These are phyloP conservation scores for Mortierella polycephala DNA, from an alignment of 371 early-diverging fungal species.

Conservation along the genomic window DNA sequence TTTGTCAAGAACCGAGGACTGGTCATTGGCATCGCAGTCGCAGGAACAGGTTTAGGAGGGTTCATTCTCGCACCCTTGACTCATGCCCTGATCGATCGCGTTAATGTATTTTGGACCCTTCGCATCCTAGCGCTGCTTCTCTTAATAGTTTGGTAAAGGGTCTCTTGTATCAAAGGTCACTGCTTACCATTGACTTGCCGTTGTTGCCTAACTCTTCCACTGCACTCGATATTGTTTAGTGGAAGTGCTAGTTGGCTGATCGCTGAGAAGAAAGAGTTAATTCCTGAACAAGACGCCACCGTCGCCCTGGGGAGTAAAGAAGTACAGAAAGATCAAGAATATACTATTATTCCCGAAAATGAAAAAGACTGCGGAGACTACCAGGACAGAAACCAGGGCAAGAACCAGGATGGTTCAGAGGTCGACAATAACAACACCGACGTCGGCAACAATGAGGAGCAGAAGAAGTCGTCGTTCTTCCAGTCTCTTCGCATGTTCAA, in stretches of 20 bases:
- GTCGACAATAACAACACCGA: too few relatives aligned
- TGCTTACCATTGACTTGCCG: neutral
- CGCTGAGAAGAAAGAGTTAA: slow-evolving; percentile 17
- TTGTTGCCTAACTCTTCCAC: neutral
- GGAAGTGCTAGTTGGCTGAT: slow-evolving; percentile 31
- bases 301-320: neutral
- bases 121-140: slow-evolving; percentile 52
- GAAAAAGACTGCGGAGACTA: neutral
- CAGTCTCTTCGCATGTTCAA: slow-evolving; percentile 41
- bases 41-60: slow-evolving; percentile 74
- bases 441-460: neutral
- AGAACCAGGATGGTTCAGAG: too few relatives aligned
- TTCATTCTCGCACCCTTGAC: slow-evolving; percentile 55
- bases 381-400: neutral
- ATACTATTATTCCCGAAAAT: neutral
- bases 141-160: slow-evolving; percentile 25
- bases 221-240: neutral
- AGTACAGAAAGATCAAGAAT: slow-evolving; percentile 5
- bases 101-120: slow-evolving; percentile 40
- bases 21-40: slow-evolving; percentile 72
- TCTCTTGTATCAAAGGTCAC: neutral
- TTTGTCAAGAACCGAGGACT: slow-evolving; percentile 66
- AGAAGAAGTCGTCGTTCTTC: slow-evolving; percentile 21
- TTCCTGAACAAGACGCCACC: neutral
- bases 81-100: slow-evolving; percentile 26